Percentiles rank a stretch among this genome's conserved stretches.
phyloP scores from a whole-genome alignment of 2,329 filamentous ascomycete species.

The Epichloe amarillans region DNA sequence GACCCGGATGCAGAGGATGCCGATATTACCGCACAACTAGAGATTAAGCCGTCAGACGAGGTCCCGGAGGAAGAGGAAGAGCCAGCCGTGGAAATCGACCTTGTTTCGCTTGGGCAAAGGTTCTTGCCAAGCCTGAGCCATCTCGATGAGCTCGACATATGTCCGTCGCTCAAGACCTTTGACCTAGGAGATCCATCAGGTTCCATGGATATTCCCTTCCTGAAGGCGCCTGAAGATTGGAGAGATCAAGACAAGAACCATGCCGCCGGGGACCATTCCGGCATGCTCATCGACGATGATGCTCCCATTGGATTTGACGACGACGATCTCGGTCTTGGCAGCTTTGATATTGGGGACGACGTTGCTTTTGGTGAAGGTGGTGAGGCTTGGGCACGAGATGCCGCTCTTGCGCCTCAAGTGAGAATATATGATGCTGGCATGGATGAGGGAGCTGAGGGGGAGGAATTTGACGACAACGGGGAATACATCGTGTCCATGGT shows the following conservation, averaged over 20 bases:
- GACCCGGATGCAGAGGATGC: constrained; percentile 20
- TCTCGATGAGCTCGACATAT: constrained; percentile 81
- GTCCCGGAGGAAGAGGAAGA: constrained; percentile 37
- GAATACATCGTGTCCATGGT: constrained; percentile 72
- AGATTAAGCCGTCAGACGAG: constrained; percentile 30
- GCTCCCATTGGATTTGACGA: constrained; percentile 61
- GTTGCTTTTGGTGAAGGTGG: constrained; percentile 90
- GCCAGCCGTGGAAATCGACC: constrained; percentile 56
- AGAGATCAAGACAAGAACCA: constrained; percentile 54
- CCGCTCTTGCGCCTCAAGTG: constrained; percentile 74
- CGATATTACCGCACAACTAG: constrained; percentile 20
- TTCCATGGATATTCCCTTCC: constrained; percentile 78
- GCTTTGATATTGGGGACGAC: constrained; percentile 57
- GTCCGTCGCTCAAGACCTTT: constrained; percentile 86
- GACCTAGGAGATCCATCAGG: constrained; percentile 78
- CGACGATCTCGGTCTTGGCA: constrained; percentile 60
- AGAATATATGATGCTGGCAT: constrained; percentile 57
- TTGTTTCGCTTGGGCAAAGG: constrained; percentile 56
- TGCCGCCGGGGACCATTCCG: constrained; percentile 53
- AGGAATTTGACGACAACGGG: constrained; percentile 40
- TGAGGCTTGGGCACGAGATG: constrained; percentile 87
- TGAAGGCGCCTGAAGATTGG: constrained; percentile 83
- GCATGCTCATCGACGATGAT: constrained; percentile 76
- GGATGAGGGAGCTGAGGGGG: constrained; percentile 33
- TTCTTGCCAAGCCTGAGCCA: constrained; percentile 74